Conservation (phyloP, 202 grass and related monocot species). For the Saccharum hybrid region DNA sequence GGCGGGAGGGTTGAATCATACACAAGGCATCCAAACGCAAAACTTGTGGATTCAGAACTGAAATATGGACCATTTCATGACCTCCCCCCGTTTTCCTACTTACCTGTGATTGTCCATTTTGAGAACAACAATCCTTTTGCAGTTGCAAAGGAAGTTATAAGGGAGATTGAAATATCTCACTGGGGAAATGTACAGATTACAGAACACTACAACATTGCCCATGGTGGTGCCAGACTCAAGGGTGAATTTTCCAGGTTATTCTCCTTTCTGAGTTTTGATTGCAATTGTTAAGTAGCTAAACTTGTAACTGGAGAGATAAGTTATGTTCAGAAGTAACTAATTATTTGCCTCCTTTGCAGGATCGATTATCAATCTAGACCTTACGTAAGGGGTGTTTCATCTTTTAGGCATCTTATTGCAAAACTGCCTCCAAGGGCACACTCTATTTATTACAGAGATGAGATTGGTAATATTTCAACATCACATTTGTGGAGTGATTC, state of each 20-base stretch:
- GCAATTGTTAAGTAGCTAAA: slow-evolving; percentile 3
- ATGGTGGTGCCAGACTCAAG: slow-evolving; percentile 90
- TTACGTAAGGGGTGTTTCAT: slow-evolving; percentile 79
- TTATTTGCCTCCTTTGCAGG: slow-evolving; percentile 55
- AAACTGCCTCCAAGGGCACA: slow-evolving; percentile 84
- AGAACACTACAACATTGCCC: slow-evolving; percentile 86
- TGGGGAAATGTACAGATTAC: slow-evolving; percentile 95
- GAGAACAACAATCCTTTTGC: slow-evolving; percentile 98
- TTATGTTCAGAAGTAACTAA: slow-evolving; percentile 22
- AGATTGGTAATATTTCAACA: slow-evolving; percentile 99
- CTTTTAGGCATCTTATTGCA: slow-evolving; percentile 85
- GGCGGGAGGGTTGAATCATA: slow-evolving; percentile 91
- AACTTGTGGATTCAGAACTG: slow-evolving; percentile 77
- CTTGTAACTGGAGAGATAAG: slow-evolving; percentile 1
- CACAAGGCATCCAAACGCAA: slow-evolving; percentile 77
- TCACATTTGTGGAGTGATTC: slow-evolving; percentile 93
- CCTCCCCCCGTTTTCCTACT: slow-evolving; percentile 72
- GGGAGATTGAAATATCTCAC: slow-evolving; percentile 96
- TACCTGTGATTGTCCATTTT: slow-evolving; percentile 77
- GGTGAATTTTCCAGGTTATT: slow-evolving; percentile 95
- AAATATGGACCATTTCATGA: slow-evolving; percentile 87
- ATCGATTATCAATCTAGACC: slow-evolving; percentile 91
- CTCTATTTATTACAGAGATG: slow-evolving; percentile 99
- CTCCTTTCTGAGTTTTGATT: slow-evolving; percentile 27
- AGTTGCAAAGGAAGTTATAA: slow-evolving; percentile 82